Percentiles rank a stretch among this genome's conserved stretches.
Conservation (phyloP, 1,139 yeast genomes). For the Scheffersomyces titani region DNA sequence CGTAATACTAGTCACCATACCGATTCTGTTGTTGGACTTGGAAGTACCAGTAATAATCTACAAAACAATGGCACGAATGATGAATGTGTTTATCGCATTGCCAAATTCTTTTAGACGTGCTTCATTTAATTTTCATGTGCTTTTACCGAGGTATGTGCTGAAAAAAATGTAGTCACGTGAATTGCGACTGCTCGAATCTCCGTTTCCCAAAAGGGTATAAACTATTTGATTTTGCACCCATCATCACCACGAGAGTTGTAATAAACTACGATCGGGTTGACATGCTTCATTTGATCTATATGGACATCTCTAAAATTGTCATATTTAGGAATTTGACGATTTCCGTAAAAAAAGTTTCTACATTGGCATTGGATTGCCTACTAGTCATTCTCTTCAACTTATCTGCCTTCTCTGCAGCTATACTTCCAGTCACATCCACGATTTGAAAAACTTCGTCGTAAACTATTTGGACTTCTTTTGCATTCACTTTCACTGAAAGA, state of each 20-base stretch:
- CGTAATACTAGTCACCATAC: background rate
- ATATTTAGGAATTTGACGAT: background rate
- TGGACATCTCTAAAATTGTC: background rate
- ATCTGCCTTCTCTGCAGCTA: background rate
- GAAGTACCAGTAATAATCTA: background rate
- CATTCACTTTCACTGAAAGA: background rate
- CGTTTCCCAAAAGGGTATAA: background rate
- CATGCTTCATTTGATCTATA: too few species aligned
- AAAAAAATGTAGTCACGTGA: background rate
- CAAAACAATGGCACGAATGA: background rate
- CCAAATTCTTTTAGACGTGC: background rate
- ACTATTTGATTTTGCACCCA: background rate
- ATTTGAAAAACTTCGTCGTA: background rate
- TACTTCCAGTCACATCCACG: background rate
- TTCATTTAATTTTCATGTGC: background rate
- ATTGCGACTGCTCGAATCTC: background rate
- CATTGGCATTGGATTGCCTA: background rate
- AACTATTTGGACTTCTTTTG: background rate
- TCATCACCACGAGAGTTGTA: background rate
- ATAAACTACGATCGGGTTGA: too few species aligned
- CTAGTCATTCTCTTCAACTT: background rate
- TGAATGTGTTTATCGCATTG: background rate
- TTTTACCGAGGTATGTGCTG: background rate
- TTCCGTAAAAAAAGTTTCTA: background rate
- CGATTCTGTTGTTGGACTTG: background rate